Evolutionary conservation across 495 filamentous ascomycete genomes (phyloP).

Genomic region (Trypethelium eluteriae): DNA sequence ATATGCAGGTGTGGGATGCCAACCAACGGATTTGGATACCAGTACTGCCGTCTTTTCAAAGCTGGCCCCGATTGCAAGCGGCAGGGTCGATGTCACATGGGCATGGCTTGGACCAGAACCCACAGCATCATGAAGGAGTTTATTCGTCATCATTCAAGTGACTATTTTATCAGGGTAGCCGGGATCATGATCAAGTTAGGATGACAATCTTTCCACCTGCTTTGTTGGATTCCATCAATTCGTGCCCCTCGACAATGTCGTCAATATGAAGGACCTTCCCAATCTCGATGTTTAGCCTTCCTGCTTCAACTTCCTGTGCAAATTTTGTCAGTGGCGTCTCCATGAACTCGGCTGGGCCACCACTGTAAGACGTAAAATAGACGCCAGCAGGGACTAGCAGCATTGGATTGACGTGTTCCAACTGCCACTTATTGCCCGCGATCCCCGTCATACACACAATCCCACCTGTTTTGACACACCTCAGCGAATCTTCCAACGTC

Average conservation of each 20-base stretch:
- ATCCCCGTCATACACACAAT: constrained; percentile 47
- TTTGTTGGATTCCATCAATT: constrained; percentile 29
- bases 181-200: constrained; percentile 17
- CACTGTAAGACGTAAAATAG: constrained; percentile 41
- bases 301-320: constrained; percentile 34
- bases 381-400: constrained; percentile 40
- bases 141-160: neutral
- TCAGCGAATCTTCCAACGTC: constrained; percentile 40
- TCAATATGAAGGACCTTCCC: constrained; percentile 45
- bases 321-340: constrained; percentile 43
- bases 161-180: neutral
- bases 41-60: constrained; percentile 51
- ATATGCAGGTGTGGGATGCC: constrained; percentile 42
- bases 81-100: constrained; percentile 59
- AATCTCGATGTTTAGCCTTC: constrained; percentile 38
- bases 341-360: constrained; percentile 41
- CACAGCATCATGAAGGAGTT: constrained; percentile 5
- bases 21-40: constrained; percentile 59
- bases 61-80: constrained; percentile 48
- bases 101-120: constrained; percentile 47
- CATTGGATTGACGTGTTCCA: constrained; percentile 44
- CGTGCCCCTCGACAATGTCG: constrained; percentile 44
- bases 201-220: constrained; percentile 33
- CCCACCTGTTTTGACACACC: constrained; percentile 36
- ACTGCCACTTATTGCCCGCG: constrained; percentile 42